Percentiles rank a stretch among this genome's conserved stretches.
Conservation (phyloP, 495 filamentous ascomycete genomes). For the Penicilliopsis zonata region DNA sequence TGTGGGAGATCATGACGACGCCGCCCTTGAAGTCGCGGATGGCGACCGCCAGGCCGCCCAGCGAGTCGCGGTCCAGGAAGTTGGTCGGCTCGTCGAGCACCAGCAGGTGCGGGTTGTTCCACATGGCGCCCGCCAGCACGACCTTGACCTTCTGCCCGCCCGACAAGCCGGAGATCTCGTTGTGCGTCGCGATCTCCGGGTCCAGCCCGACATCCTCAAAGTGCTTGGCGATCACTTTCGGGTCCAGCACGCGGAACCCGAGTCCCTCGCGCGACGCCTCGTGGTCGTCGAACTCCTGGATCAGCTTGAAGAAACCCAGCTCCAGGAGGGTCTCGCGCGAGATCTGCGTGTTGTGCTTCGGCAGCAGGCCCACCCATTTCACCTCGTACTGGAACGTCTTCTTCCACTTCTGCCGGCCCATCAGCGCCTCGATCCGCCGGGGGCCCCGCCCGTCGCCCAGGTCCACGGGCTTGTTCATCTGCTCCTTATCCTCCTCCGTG, state of each 20-base stretch:
- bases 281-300: conserved; percentile 98
- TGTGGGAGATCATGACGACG: conserved; percentile 98
- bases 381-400: conserved; percentile 99
- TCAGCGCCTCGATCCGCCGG: conserved; percentile 73
- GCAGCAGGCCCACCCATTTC: conserved; percentile 81
- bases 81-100: conserved; percentile 99
- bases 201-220: conserved; percentile 95
- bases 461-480: conserved; percentile 83
- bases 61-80: conserved; percentile 94
- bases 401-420: conserved; percentile 97
- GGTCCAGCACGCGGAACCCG: conserved; percentile 83
- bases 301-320: conserved; percentile 77
- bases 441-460: conserved; percentile 68
- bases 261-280: conserved; percentile 95
- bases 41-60: conserved; percentile 88
- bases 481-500: conserved; percentile 69
- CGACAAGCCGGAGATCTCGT: conserved; percentile 91
- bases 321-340: conserved; percentile 84
- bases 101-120: conserved; percentile 96
- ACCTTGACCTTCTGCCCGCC: conserved; percentile 99
- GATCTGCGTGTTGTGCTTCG: conserved; percentile 86
- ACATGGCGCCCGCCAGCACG: conserved; percentile 93
- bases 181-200: conserved; percentile 97
- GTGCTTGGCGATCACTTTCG: conserved; percentile 90
- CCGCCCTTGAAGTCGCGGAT: conserved; percentile 97